Evolutionary conservation across 2,329 filamentous ascomycete species (phyloP).

Genomic region (Metarhizium brunneum): DNA sequence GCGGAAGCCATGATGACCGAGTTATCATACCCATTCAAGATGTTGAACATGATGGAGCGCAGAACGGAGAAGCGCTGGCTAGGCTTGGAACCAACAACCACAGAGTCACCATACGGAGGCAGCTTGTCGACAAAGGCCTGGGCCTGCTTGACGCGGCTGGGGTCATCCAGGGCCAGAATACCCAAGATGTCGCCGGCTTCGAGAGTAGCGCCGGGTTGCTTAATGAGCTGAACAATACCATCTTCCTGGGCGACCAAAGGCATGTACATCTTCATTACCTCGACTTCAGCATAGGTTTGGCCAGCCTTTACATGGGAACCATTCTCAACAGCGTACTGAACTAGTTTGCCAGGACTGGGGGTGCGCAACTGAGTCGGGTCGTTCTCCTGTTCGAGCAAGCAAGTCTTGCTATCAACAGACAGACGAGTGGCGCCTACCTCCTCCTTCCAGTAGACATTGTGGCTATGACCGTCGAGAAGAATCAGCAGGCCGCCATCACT

Average conservation of each 20-base stretch:
- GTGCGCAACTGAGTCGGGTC: constrained; percentile 95
- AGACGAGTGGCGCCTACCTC: constrained; percentile 92
- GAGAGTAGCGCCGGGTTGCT: constrained; percentile 95
- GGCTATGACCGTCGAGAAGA: constrained; percentile 81
- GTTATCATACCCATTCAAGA: constrained; percentile 91
- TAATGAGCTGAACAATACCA: constrained; percentile 94
- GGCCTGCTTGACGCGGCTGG: constrained; percentile 91
- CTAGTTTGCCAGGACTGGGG: constrained; percentile 91
- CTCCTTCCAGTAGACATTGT: constrained; percentile 99
- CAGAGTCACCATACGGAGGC: constrained; percentile 75
- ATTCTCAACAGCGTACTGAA: constrained; percentile 96
- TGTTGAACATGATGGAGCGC: constrained; percentile 72
- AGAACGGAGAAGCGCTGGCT: constrained; percentile 77
- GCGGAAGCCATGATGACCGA: constrained; percentile 88
- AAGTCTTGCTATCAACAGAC: constrained; percentile 97
- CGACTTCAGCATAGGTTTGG: constrained; percentile 90
- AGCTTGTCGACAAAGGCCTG: constrained; percentile 89
- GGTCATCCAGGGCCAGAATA: constrained; percentile 91
- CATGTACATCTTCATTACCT: constrained; percentile 99
- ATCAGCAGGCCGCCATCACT: constrained; percentile 91
- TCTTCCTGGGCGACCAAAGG: constrained; percentile 90
- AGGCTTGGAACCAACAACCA: constrained; percentile 83
- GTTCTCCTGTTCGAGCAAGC: constrained; percentile 95
- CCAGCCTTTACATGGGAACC: constrained; percentile 87
- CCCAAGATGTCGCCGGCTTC: constrained; percentile 98